These are phyloP conservation scores for Microstroma glucosiphilum DNA, from an alignment of 1,284 basidiomycete genomes.

Conservation along the genomic window DNA sequence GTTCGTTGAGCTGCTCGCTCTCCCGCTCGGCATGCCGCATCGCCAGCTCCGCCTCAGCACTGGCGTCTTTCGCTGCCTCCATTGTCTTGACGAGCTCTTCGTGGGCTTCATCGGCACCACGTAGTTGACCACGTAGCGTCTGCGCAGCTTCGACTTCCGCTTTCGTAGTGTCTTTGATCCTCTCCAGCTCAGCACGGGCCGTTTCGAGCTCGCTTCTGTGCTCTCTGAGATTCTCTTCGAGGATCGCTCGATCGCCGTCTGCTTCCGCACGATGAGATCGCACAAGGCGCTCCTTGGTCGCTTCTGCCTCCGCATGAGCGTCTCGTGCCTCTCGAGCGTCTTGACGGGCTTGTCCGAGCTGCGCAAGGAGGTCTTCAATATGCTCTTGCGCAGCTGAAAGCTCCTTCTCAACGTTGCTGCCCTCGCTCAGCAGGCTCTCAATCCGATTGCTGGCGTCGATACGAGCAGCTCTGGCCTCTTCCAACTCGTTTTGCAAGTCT, in stretches of 20 bases:
- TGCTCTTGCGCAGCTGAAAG: conserved; percentile 32
- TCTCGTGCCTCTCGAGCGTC: conserved; percentile 32
- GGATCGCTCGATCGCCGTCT: conserved; percentile 41
- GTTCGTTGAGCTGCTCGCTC: conserved; percentile 29
- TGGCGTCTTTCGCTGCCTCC: conserved; percentile 31
- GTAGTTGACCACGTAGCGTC: conserved; percentile 35
- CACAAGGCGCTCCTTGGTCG: conserved; percentile 30
- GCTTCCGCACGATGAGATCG: conserved; percentile 39
- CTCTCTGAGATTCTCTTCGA: conserved; percentile 39
- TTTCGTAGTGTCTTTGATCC: not conserved
- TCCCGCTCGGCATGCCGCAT: conserved; percentile 25
- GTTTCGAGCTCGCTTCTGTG: not conserved
- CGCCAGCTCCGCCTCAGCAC: conserved; percentile 27
- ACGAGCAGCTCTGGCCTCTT: conserved; percentile 34
- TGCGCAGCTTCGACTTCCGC: conserved; percentile 16
- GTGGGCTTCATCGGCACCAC: conserved; percentile 37
- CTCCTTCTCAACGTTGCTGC: conserved; percentile 34
- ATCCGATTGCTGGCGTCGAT: conserved; percentile 38
- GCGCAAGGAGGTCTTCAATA: conserved; percentile 37
- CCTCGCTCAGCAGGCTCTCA: conserved; percentile 37
- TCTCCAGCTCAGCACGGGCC: conserved; percentile 18
- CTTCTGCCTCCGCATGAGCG: conserved; percentile 30
- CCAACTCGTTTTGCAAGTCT: conserved; percentile 35
- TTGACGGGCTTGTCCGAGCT: conserved; percentile 28
- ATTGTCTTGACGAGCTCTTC: conserved; percentile 35